phyloP scores from a whole-genome alignment of 2,329 filamentous ascomycete genomes.

The Penicillium olsonii region DNA sequence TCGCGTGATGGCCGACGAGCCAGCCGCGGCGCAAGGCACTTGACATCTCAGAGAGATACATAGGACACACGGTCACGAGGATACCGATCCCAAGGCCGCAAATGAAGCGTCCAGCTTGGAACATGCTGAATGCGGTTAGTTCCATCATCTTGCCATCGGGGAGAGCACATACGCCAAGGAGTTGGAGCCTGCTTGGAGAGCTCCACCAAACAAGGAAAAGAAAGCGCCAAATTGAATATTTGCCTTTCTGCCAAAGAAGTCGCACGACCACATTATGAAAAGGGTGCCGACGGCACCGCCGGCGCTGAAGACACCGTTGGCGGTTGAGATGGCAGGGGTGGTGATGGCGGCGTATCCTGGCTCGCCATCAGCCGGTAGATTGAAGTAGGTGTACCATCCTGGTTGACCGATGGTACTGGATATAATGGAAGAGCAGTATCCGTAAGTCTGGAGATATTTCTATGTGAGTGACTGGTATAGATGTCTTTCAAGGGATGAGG shows the following conservation, averaged over 20 bases:
- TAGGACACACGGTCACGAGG: slow-evolving; percentile 47
- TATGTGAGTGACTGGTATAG: background rate
- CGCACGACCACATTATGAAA: slow-evolving; percentile 54
- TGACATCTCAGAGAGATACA: slow-evolving; percentile 49
- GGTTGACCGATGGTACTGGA: slow-evolving; percentile 56
- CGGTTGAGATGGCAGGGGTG: slow-evolving; percentile 51
- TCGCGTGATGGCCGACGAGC: slow-evolving; percentile 50
- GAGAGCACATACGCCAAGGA: slow-evolving; percentile 40
- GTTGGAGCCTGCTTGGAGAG: slow-evolving; percentile 49
- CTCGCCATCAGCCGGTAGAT: slow-evolving; percentile 47
- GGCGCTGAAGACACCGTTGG: slow-evolving; percentile 52
- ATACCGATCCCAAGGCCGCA: slow-evolving; percentile 47
- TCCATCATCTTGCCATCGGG: background rate
- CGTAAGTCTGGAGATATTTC: slow-evolving; percentile 47
- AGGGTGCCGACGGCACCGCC: slow-evolving; percentile 52
- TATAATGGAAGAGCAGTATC: slow-evolving; percentile 54
- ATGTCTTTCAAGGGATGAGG: background rate
- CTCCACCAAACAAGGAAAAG: slow-evolving; percentile 49
- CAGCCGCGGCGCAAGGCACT: slow-evolving; percentile 45
- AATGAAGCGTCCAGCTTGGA: slow-evolving; percentile 47
- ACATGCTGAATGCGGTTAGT: slow-evolving; percentile 37
- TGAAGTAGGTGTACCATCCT: slow-evolving; percentile 54
- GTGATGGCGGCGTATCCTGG: slow-evolving; percentile 50
- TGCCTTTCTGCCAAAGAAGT: slow-evolving; percentile 45
- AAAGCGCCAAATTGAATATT: slow-evolving; percentile 52